phyloP scores from a whole-genome alignment of 805 yeast species.

The Candida sanyiensis region DNA sequence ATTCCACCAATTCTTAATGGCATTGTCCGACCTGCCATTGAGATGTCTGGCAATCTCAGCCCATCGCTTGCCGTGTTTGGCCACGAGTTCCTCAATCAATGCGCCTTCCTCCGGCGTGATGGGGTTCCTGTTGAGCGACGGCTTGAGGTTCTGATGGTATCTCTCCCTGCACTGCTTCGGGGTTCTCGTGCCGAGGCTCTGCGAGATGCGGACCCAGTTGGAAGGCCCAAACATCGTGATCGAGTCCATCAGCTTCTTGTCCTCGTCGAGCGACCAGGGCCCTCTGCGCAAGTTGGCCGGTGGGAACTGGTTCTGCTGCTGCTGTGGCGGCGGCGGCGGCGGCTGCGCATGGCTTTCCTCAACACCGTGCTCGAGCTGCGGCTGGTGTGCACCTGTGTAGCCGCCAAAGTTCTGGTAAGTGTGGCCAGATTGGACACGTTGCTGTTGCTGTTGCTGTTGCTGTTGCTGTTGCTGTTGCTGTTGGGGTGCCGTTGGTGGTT shows the following conservation, averaged over 20 bases:
- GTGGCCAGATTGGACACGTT: background rate
- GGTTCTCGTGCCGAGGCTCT: conserved; percentile 65
- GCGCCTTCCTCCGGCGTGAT: conserved; percentile 81
- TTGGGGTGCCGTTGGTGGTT: background rate
- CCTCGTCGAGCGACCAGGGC: conserved; percentile 89
- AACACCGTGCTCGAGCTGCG: background rate
- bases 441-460: background rate
- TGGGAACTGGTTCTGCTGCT: background rate
- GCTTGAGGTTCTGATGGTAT: conserved; percentile 87
- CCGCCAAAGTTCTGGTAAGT: background rate
- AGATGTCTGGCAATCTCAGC: conserved; percentile 88
- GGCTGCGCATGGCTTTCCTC: background rate
- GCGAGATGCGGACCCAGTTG: conserved; percentile 85
- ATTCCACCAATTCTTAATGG: conserved; percentile 95
- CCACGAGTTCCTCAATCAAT: conserved; percentile 72
- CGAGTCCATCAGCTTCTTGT: conserved; percentile 61
- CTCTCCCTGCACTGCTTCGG: conserved; percentile 92
- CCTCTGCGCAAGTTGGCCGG: conserved; percentile 49
- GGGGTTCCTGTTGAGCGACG: conserved; percentile 74
- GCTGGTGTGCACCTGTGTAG: background rate
- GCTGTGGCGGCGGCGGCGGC: background rate
- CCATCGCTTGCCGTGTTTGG: conserved; percentile 82
- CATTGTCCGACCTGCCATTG: conserved; percentile 84
- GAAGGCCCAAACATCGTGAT: conserved; percentile 70
- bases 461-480: conserved; percentile 1